Evolutionary conservation across 148 eudicot genomes (phyloP).

Genomic region (Salicornia ramosissima): DNA sequence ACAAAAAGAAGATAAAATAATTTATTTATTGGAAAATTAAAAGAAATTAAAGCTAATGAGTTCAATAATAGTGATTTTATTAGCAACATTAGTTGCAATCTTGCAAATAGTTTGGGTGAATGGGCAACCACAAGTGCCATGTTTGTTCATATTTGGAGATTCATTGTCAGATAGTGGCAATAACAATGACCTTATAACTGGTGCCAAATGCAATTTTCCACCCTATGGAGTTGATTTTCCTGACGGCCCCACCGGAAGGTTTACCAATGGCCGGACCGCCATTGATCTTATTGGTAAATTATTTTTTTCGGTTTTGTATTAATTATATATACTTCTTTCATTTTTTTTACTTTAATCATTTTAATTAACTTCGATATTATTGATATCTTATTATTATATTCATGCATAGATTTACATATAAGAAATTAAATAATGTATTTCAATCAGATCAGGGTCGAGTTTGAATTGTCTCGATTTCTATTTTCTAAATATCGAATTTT

Average conservation of each 20-base stretch:
- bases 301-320: background rate
- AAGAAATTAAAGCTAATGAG: background rate
- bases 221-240: slow-evolving; percentile 59
- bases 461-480: too few species aligned
- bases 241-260: slow-evolving; percentile 44
- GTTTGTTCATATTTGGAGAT: slow-evolving; percentile 54
- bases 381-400: too few species aligned
- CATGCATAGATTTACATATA: too few species aligned
- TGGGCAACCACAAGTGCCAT: slow-evolving; percentile 39
- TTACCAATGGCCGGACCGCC: slow-evolving; percentile 40
- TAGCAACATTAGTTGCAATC: slow-evolving; percentile 8
- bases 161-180: slow-evolving; percentile 59
- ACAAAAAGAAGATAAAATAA: background rate
- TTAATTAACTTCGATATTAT: too few species aligned
- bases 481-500: too few species aligned
- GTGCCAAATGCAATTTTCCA: slow-evolving; percentile 43
- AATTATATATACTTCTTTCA: too few species aligned
- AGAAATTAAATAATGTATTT: too few species aligned
- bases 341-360: background rate
- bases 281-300: slow-evolving; percentile 50
- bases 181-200: slow-evolving; percentile 37
- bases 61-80: background rate
- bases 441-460: too few species aligned
- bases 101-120: background rate
- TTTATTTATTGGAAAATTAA: background rate